Evolutionary conservation across 345 rosid genomes (phyloP), one percentile per base, ranked within the genome.

Genomic region (Viola odorata): DNA sequence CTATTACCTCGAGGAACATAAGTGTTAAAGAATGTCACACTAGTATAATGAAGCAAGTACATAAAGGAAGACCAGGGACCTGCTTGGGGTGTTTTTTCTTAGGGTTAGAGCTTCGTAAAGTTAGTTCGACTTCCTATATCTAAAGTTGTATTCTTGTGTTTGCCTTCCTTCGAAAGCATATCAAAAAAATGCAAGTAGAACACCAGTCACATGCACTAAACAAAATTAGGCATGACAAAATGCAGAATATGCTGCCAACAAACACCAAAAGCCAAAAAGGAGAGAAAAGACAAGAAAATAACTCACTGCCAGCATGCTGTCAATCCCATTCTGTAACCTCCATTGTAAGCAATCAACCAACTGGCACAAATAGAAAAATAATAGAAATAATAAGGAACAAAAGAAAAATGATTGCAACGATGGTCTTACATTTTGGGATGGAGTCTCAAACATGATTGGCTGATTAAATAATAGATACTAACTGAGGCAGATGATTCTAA

Each of bases 331-430:
- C 58, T 66, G 71, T 53, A 66, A 53, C 62, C 76, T 66, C 76
- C 76, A 72, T 38, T 45, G 50, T 58, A 72, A 62, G 56, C 76
- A 72, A 45, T 72, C 76, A 17, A 72, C 13, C 64, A 72, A 58
- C 76, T 72, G 64, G 32, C 12, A 50, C 51, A 12, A 52, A 53
- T 5, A 70, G 52, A 36, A 5, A 12, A 37, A 45, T 4, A 36
- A 54, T 17, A 45, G 37, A 41, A 14, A 6, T 15, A 59, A 60
- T 6, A 23, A 13, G 51, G 15, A 2, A 12, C 0, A 5, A 57
- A 55, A 48, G 45, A 38, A 36, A 38, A 12, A 17, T 50, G 5
- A 13, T 32, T 47, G 9, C 7, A 6, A 44, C 1, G 12, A 44
- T 11, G 12, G n/a, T 16, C 40, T 6, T 5, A 23, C 32, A 23